These are phyloP conservation scores for Acanthamoeba healyi DNA, from an alignment of 208 protist species.

Conservation along the genomic window DNA sequence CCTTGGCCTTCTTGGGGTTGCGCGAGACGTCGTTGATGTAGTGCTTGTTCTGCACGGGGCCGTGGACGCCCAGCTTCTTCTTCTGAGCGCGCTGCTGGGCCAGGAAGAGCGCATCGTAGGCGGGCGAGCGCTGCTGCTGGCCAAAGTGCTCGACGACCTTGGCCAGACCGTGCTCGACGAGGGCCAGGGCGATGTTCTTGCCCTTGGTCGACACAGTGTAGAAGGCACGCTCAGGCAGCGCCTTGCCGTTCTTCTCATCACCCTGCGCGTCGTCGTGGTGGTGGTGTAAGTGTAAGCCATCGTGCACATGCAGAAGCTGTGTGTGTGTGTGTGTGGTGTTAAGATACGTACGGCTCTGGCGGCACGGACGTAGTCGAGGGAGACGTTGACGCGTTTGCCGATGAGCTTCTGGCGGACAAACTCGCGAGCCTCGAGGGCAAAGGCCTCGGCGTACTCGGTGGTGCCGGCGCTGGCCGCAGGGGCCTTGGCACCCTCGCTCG, in stretches of 20 bases:
- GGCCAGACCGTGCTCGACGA: slow-evolving; percentile 85
- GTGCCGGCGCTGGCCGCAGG: not conserved
- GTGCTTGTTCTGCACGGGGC: slow-evolving; percentile 54
- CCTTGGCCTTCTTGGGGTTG: slow-evolving; percentile 70
- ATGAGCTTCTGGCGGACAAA: slow-evolving; percentile 85
- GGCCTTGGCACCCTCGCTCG: not conserved
- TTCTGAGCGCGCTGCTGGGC: slow-evolving; percentile 79
- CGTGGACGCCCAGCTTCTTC: slow-evolving; percentile 81
- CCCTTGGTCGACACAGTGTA: slow-evolving; percentile 72
- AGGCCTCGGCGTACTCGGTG: slow-evolving; percentile 76
- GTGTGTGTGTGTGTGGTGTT: too few species aligned
- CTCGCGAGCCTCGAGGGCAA: slow-evolving; percentile 86
- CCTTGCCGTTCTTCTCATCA: slow-evolving; percentile 63
- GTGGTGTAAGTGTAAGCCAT: not conserved
- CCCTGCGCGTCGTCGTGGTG: not conserved
- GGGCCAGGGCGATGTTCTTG: slow-evolving; percentile 85
- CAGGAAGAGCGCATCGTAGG: slow-evolving; percentile 86
- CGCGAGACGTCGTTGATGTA: slow-evolving; percentile 72
- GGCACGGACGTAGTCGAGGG: slow-evolving; percentile 78
- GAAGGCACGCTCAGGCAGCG: slow-evolving; percentile 76
- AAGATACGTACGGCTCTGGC: not conserved
- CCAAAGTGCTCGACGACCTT: slow-evolving; percentile 79
- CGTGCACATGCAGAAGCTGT: not conserved
- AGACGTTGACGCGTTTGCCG: slow-evolving; percentile 82
- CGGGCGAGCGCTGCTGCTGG: slow-evolving; percentile 84